These are phyloP conservation scores for Pythium grandisporangium DNA, from an alignment of 352 stramenopile genomes.

Conservation along the genomic window DNA sequence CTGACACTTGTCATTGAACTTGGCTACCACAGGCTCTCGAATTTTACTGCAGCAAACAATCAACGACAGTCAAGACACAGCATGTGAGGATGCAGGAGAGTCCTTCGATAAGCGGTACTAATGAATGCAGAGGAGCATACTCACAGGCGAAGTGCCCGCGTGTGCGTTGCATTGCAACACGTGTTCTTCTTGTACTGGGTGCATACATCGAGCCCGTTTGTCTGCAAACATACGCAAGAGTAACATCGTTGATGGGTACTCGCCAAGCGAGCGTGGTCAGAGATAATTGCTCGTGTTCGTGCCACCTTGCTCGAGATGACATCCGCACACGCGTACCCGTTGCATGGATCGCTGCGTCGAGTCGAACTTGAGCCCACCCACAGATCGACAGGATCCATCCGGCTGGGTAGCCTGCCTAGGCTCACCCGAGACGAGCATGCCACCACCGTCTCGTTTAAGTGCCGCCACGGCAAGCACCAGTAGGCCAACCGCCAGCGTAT, in stretches of 20 bases:
- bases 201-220: constrained; percentile 60
- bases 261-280: no score
- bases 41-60: constrained; percentile 41
- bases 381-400: constrained; percentile 47
- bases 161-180: constrained; percentile 73
- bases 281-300: no score
- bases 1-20: constrained; percentile 65
- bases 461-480: no score
- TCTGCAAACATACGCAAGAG: constrained; percentile 14
- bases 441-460: no score
- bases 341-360: constrained; percentile 47
- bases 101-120: no score
- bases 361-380: constrained; percentile 66
- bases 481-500: no score
- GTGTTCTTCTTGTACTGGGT: constrained; percentile 76
- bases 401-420: no score
- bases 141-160: constrained; percentile 49
- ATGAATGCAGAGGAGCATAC: constrained; percentile 4
- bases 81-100: neutral
- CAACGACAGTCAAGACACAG: neutral
- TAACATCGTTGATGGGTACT: constrained; percentile 1
- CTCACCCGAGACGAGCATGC: no score
- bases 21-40: constrained; percentile 62
- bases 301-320: no score
- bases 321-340: constrained; percentile 49